Conservation (phyloP, 1,284 basidiomycete species). For the Ceratobasidium sp. region DNA sequence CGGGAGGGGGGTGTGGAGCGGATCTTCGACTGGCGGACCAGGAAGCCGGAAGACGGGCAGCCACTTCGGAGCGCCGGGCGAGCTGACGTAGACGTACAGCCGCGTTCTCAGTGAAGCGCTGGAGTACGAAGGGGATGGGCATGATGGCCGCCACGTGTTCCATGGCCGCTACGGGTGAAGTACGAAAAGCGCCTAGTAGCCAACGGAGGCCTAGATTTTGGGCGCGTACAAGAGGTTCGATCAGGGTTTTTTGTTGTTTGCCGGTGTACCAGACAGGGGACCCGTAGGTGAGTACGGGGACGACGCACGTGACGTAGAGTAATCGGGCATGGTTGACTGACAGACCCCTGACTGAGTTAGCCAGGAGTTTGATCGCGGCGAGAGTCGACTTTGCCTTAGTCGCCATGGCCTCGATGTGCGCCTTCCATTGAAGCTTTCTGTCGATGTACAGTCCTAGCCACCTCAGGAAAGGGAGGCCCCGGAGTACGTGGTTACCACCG, state of each 20-base stretch:
- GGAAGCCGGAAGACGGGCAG: background rate
- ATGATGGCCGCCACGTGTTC: slow-evolving; percentile 56
- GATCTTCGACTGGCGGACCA: background rate
- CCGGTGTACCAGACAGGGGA: slow-evolving; percentile 56
- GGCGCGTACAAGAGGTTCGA: slow-evolving; percentile 52
- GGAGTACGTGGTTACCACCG: background rate
- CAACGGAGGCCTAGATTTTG: slow-evolving; percentile 54
- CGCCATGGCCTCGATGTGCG: slow-evolving; percentile 53
- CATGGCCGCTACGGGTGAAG: slow-evolving; percentile 55
- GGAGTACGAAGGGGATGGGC: slow-evolving; percentile 52
- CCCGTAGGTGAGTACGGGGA: slow-evolving; percentile 47
- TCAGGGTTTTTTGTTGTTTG: slow-evolving; percentile 50
- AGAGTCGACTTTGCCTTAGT: slow-evolving; percentile 52
- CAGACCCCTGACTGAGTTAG: slow-evolving; percentile 58
- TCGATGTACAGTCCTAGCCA: slow-evolving; percentile 58
- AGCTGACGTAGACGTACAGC: slow-evolving; percentile 13
- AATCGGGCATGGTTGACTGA: slow-evolving; percentile 49
- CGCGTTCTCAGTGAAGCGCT: slow-evolving; percentile 38
- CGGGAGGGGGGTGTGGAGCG: background rate
- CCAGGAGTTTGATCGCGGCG: slow-evolving; percentile 55
- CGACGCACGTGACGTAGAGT: slow-evolving; percentile 49
- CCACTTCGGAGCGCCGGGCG: background rate
- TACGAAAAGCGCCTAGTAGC: slow-evolving; percentile 58
- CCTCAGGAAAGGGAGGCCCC: background rate
- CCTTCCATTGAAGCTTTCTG: slow-evolving; percentile 52